These are phyloP conservation scores for Diphasiastrum complanatum DNA, from an alignment of 83 land plant genomes.

Conservation along the genomic window DNA sequence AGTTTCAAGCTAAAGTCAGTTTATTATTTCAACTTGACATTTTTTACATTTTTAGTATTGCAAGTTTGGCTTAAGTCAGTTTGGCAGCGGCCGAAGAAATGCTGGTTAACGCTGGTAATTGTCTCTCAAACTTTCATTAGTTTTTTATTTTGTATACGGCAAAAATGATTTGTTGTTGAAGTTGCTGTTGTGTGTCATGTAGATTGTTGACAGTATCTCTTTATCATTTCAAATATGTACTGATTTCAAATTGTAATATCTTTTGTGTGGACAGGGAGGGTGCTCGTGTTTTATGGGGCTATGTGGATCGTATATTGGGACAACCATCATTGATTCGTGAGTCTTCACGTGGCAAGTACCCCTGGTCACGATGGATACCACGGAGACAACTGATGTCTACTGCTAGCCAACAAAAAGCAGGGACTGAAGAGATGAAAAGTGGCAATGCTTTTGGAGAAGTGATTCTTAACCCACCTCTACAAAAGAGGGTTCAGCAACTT, in stretches of 20 bases:
- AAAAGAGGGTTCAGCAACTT: slow-evolving; percentile 65
- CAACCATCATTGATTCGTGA: slow-evolving; percentile 90
- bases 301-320: slow-evolving; percentile 82
- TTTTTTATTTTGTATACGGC: too few relatives aligned
- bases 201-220: too few relatives aligned
- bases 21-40: too few relatives aligned
- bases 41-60: too few relatives aligned
- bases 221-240: too few relatives aligned
- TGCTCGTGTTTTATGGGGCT: slow-evolving; percentile 80
- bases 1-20: too few relatives aligned
- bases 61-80: too few relatives aligned
- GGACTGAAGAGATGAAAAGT: slow-evolving; percentile 30
- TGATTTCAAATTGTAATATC: not conserved
- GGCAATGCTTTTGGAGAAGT: slow-evolving; percentile 83
- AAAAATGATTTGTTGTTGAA: too few relatives aligned
- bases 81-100: too few relatives aligned
- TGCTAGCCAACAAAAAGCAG: slow-evolving; percentile 14
- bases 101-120: too few relatives aligned
- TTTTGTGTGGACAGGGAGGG: slow-evolving; percentile 64
- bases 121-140: too few relatives aligned
- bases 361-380: slow-evolving; percentile 65
- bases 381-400: slow-evolving; percentile 24
- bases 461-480: slow-evolving; percentile 73
- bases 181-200: too few relatives aligned
- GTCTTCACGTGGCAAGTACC: slow-evolving; percentile 88